Evolutionary conservation across 305 asterid species (phyloP).

Genomic region (Caryopteris hybrid): DNA sequence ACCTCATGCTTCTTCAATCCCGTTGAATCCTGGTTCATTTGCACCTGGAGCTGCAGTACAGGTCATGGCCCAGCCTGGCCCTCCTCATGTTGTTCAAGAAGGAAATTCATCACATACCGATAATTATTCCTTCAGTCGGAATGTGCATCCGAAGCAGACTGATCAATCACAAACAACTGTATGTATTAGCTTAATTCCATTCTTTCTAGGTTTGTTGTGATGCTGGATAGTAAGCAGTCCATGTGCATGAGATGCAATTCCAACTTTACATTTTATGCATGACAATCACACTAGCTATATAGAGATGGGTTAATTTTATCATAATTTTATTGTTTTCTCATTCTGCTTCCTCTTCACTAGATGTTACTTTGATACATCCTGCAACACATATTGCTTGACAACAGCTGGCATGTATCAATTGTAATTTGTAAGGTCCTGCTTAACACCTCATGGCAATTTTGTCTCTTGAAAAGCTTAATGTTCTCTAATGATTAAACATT

Average conservation of each 20-base stretch:
- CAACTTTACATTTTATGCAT: conserved; percentile 10
- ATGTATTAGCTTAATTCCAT: conserved; percentile 22
- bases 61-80: conserved; percentile 33
- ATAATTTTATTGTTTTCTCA: too few species aligned
- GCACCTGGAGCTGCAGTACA: conserved; percentile 31
- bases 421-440: not conserved
- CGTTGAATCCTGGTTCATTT: conserved; percentile 27
- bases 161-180: conserved; percentile 40
- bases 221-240: conserved; percentile 5
- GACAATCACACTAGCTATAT: not conserved
- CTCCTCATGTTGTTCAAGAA: conserved; percentile 28
- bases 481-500: not conserved
- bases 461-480: not conserved
- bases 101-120: conserved; percentile 29
- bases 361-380: not conserved
- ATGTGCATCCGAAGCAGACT: conserved; percentile 31
- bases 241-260: conserved; percentile 7
- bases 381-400: not conserved
- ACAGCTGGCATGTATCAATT: not conserved
- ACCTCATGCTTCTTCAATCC: conserved; percentile 29
- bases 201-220: conserved; percentile 8
- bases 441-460: not conserved
- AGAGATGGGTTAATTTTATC: conserved; percentile 2
- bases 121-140: conserved; percentile 36
- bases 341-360: not conserved